phyloP scores from a whole-genome alignment of 1,139 yeast genomes.

The Kurtzmaniella quercitrusa region DNA sequence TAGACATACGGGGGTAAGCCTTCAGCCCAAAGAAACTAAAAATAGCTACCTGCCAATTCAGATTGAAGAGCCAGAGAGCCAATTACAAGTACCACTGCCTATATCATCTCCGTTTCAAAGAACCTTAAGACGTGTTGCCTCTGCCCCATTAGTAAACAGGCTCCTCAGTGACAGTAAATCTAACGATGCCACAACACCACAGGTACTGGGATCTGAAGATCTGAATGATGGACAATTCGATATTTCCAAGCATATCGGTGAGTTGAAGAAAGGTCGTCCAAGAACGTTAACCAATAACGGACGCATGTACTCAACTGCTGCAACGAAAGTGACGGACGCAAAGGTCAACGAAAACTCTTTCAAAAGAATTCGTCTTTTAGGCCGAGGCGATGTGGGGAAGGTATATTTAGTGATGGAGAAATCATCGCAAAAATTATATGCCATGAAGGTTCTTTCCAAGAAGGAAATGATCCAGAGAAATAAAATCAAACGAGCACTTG shows the following conservation, averaged over 20 bases:
- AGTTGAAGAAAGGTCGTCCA: conserved; percentile 45
- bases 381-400: conserved; percentile 97
- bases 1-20: not conserved
- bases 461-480: conserved; percentile 93
- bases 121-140: conserved; percentile 70
- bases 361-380: conserved; percentile 81
- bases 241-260: conserved; percentile 52
- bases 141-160: conserved; percentile 65
- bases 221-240: conserved; percentile 30
- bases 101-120: conserved; percentile 39
- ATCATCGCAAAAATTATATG: conserved; percentile 68
- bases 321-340: conserved; percentile 70
- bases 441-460: conserved; percentile 88
- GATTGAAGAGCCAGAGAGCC: not conserved
- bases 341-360: conserved; percentile 85
- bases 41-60: not conserved
- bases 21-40: conserved; percentile 1
- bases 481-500: conserved; percentile 88
- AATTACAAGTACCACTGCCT: not conserved
- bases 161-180: conserved; percentile 23
- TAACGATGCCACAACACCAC: not conserved
- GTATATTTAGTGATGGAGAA: conserved; percentile 89
- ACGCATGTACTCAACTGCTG: conserved; percentile 66
- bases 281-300: conserved; percentile 46
- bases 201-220: not conserved